Evolutionary conservation across 2,329 filamentous ascomycete genomes (phyloP), one percentile per base, ranked within the genome.

Genomic region (Helotiales sp.): DNA sequence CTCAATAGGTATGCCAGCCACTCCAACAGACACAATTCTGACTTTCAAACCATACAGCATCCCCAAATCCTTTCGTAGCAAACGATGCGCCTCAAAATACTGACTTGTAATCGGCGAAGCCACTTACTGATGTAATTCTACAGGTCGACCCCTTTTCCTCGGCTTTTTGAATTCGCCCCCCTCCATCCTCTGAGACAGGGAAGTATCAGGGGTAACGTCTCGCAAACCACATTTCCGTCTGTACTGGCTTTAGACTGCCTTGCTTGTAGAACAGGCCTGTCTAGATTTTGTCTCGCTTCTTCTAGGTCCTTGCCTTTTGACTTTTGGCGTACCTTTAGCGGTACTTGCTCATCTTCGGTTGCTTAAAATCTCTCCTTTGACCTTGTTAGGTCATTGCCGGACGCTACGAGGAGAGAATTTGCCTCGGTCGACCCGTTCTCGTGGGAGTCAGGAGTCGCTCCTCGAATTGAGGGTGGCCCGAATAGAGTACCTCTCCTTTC

Each of bases 151-250:
- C 57, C 57, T 55, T 56, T 56, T 58, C 42, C 42, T 58, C 22
- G 42, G 38, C 25, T 54, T 54, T 55, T 59, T 61, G 42, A 59
- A 57, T 61, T 33, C 55, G 53, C 30, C 34, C 47, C 40, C 58
- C 2, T 59, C 53, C 17, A 64, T 59, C 48, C 53, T 58, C 53
- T 60, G 36, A 59, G 62, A 60, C 29, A 61, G 12, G 3, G 58
- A 60, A 58, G 60, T 62, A 52, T 61, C 51, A 17, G 48, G 57
- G 24, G 57, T 62, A 58, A 62, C 51, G 31, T 64, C 62, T 64
- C 59, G n/a, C n/a, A n/a, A n/a, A n/a, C n/a, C 24, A 53, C 13
- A n/a, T 31, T 40, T 29, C 30, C 15, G 42, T 27, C 17, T 34
- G 24, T 12, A 30, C 36, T 47, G 10, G 31, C 34, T 49, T 46